A percentile compares a stretch with the other conserved stretches of the same genome.
These are phyloP conservation scores for Citrullus colocynthis DNA, from an alignment of 306 rosid species.

Conservation along the genomic window DNA sequence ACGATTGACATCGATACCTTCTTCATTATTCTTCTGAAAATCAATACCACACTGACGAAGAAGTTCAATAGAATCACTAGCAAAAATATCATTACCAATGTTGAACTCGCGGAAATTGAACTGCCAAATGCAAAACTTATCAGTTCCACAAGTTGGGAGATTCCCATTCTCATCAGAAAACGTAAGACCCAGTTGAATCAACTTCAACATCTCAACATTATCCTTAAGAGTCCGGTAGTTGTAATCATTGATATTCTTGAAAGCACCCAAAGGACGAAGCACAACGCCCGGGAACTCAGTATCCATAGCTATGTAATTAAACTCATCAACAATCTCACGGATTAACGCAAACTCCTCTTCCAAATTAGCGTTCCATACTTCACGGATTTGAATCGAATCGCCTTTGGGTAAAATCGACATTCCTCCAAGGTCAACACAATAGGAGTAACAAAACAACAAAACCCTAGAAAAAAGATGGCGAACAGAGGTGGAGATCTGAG, in stretches of 20 bases:
- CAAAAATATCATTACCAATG: slow-evolving; percentile 36
- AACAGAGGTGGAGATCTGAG: not conserved
- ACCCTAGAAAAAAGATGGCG: slow-evolving; percentile 22
- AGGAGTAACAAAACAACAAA: slow-evolving; percentile 11
- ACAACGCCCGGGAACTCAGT: slow-evolving; percentile 93
- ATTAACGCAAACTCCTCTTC: slow-evolving; percentile 66
- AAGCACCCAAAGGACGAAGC: slow-evolving; percentile 69
- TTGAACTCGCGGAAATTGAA: slow-evolving; percentile 64
- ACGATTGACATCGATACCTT: slow-evolving; percentile 46
- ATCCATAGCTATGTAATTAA: slow-evolving; percentile 66
- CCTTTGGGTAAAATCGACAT: slow-evolving; percentile 72
- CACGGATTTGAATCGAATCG: slow-evolving; percentile 72
- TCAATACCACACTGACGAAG: slow-evolving; percentile 64
- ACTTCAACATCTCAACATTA: slow-evolving; percentile 81
- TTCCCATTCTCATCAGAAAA: slow-evolving; percentile 67
- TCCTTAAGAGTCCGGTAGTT: slow-evolving; percentile 76
- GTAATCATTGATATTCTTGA: slow-evolving; percentile 59
- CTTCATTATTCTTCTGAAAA: slow-evolving; percentile 51
- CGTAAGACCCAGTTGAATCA: slow-evolving; percentile 85
- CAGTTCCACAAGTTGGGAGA: slow-evolving; percentile 61
- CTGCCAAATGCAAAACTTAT: slow-evolving; percentile 42
- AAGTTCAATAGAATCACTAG: slow-evolving; percentile 51
- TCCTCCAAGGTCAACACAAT: slow-evolving; percentile 16
- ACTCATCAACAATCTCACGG: slow-evolving; percentile 53
- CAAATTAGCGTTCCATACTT: slow-evolving; percentile 76